Conservation (phyloP, 805 yeast species). For the Phaffomyces antillensis region DNA sequence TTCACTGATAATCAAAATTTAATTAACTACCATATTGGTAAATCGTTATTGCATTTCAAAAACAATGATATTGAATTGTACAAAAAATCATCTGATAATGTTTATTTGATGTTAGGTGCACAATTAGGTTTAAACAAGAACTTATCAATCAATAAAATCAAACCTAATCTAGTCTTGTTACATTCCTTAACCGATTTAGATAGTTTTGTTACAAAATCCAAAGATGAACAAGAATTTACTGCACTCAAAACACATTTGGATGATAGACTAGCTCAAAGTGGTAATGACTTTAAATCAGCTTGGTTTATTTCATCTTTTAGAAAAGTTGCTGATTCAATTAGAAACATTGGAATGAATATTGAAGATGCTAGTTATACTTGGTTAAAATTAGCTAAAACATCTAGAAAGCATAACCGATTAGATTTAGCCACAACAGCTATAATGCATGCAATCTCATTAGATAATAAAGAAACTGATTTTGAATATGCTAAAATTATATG, state of each 20-base stretch:
- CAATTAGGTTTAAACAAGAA: conserved; percentile 43
- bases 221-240: neutral
- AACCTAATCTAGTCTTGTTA: conserved; percentile 41
- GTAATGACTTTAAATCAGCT: conserved; percentile 51
- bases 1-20: conserved; percentile 45
- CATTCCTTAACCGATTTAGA: conserved; percentile 60
- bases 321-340: conserved; percentile 36
- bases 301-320: conserved; percentile 56
- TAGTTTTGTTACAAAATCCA: conserved; percentile 2
- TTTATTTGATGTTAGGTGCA: conserved; percentile 54
- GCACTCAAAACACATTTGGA: conserved; percentile 13
- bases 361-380: conserved; percentile 42
- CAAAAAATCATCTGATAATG: conserved; percentile 35
- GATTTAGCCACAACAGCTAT: conserved; percentile 68
- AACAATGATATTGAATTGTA: conserved; percentile 29
- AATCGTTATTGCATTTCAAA: conserved; percentile 44
- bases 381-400: conserved; percentile 52
- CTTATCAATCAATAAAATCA: conserved; percentile 44
- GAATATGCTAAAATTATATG: conserved; percentile 81
- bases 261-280: conserved; percentile 25
- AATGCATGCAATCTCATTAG: conserved; percentile 41
- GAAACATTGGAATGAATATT: conserved; percentile 15
- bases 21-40: conserved; percentile 60
- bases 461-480: conserved; percentile 43
- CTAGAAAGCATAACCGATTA: conserved; percentile 59